Percentiles rank a stretch among this genome's conserved stretches.
phyloP scores from a whole-genome alignment of 768 basidiomycete genomes.

The Crucibulum laeve region DNA sequence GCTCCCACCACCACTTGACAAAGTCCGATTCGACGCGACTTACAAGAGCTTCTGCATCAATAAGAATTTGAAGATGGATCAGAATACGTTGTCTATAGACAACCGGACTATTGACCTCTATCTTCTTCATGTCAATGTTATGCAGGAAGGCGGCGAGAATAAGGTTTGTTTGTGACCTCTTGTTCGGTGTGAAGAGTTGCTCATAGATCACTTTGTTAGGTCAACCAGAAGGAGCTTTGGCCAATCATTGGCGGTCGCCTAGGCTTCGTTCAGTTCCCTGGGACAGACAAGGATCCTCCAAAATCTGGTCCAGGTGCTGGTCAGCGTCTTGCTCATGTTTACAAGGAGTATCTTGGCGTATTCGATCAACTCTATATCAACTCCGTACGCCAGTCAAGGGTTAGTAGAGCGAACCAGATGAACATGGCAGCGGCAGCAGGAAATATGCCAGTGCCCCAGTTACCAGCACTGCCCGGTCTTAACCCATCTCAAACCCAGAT shows the following conservation, averaged over 20 bases:
- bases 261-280: slow-evolving; percentile 63
- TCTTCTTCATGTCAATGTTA: slow-evolving; percentile 52
- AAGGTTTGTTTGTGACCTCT: slow-evolving; percentile 31
- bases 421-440: neutral
- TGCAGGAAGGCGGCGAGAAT: slow-evolving; percentile 48
- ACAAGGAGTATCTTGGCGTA: slow-evolving; percentile 48
- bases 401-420: slow-evolving; percentile 7
- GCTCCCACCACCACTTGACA: slow-evolving; percentile 40
- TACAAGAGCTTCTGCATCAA: slow-evolving; percentile 45
- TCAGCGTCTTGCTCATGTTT: slow-evolving; percentile 53
- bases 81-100: slow-evolving; percentile 42
- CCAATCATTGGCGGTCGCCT: slow-evolving; percentile 62
- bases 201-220: slow-evolving; percentile 29
- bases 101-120: slow-evolving; percentile 56
- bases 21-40: slow-evolving; percentile 44
- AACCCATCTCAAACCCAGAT: slow-evolving; percentile 32
- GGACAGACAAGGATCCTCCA: slow-evolving; percentile 53
- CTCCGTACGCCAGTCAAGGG: slow-evolving; percentile 31
- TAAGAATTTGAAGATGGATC: slow-evolving; percentile 34
- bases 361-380: slow-evolving; percentile 56
- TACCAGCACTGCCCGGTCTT: neutral
- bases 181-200: neutral
- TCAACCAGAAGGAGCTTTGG: slow-evolving; percentile 56
- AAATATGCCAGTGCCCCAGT: neutral
- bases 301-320: slow-evolving; percentile 61